Percentiles rank a stretch among this genome's conserved stretches.
These are phyloP conservation scores for Oryza glumipatula DNA, from an alignment of 176 grass and related monocot species.

Conservation along the genomic window DNA sequence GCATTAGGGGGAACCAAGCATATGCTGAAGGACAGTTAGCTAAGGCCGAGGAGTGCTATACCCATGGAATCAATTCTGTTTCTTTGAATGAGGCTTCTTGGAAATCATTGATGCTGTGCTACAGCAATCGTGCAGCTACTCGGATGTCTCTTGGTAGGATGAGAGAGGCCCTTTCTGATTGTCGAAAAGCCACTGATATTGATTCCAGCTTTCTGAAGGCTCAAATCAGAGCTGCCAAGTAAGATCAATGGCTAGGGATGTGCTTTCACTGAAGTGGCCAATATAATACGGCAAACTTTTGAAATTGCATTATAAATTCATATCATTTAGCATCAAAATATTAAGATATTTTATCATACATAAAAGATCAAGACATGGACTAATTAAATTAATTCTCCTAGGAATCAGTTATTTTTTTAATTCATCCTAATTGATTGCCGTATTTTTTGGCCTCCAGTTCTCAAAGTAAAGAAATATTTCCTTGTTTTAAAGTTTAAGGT, in stretches of 20 bases:
- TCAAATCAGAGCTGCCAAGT: constrained; percentile 87
- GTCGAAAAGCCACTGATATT: constrained; percentile 65
- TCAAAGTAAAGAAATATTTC: constrained; percentile 27
- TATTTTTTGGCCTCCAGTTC: constrained; percentile 21
- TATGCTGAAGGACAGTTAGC: constrained; percentile 69
- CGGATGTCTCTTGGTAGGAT: constrained; percentile 92
- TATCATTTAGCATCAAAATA: constrained; percentile 9
- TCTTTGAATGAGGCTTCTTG: constrained; percentile 47
- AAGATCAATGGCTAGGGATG: constrained; percentile 38
- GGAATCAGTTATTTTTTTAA: constrained; percentile 19
- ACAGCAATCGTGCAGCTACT: constrained; percentile 91
- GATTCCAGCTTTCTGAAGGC: constrained; percentile 79
- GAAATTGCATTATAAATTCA: constrained; percentile 29
- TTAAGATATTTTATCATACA: constrained; percentile 20
- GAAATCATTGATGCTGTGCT: constrained; percentile 80
- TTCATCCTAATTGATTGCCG: neutral
- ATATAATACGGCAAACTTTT: neutral
- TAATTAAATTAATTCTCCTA: constrained; percentile 7
- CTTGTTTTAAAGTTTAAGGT: constrained; percentile 29
- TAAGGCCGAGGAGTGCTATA: constrained; percentile 86
- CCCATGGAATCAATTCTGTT: constrained; percentile 75
- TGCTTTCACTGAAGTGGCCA: constrained; percentile 5
- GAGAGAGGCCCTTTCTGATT: constrained; percentile 81
- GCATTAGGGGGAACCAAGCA: constrained; percentile 77
- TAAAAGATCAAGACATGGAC: neutral